Conservation (phyloP, 169 alveolate genomes). For the Neospora caninum region DNA sequence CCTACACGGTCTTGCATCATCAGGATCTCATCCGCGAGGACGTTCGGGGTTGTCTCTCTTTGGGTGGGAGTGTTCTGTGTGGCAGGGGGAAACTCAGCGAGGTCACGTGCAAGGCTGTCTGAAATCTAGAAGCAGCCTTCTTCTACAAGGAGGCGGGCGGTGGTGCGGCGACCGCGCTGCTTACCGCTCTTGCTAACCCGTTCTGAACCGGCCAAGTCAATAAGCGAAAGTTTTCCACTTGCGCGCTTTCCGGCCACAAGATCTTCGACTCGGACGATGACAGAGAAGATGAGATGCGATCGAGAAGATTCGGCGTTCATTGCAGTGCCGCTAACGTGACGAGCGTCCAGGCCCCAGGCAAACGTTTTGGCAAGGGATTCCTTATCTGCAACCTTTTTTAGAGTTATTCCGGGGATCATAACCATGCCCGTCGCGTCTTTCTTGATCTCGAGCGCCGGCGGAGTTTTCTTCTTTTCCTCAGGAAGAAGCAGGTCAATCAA, state of each 20-base stretch:
- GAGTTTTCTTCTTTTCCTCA: conserved; percentile 61
- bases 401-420: conserved; percentile 72
- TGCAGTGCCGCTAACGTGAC: conserved; percentile 83
- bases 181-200: conserved; percentile 71
- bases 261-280: conserved; percentile 81
- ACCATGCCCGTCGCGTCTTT: conserved; percentile 77
- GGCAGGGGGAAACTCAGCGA: too few relatives aligned
- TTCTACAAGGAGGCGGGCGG: too few relatives aligned
- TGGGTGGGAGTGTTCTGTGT: too few relatives aligned
- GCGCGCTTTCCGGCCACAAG: conserved; percentile 76
- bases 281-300: conserved; percentile 86
- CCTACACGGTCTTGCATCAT: too few relatives aligned
- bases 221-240: conserved; percentile 85
- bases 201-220: conserved; percentile 93
- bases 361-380: conserved; percentile 70
- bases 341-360: conserved; percentile 76
- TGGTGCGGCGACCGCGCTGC: neutral
- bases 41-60: too few relatives aligned
- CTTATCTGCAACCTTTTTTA: conserved; percentile 47
- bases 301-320: conserved; percentile 89
- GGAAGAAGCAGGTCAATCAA: conserved; percentile 77
- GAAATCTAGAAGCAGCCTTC: too few relatives aligned
- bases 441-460: conserved; percentile 77
- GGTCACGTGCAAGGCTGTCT: too few relatives aligned
- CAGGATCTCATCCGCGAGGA: too few relatives aligned